Evolutionary conservation across 1,284 basidiomycete genomes (phyloP), one percentile per base, ranked within the genome.

Genomic region (Xanthoconium separans): DNA sequence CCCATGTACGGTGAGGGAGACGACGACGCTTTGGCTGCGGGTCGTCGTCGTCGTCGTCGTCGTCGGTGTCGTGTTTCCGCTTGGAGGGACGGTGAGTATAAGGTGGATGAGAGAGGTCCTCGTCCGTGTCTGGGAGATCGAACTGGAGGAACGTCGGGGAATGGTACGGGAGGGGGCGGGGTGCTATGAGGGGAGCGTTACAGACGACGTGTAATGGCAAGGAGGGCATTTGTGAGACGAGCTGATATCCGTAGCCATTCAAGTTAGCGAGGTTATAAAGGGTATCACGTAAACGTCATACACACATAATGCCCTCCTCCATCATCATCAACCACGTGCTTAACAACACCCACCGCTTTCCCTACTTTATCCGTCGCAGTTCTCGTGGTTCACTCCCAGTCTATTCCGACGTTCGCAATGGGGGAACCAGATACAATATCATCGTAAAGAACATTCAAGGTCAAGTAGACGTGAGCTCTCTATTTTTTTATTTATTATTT

Each of bases 331-430:
- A 4, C 45, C 65, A 58, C 56, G 49, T 65, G 52, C 54, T 60
- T 24, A 12, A 8, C 29, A 12, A 8, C 37, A 41, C 22, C 51
- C 48, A 50, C 54, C 69, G 52, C 42, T 34, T 71, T 47, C 70
- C 79, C 39, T 90, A 88, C 70, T 80, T 78, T 55, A 74, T 90
- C 49, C 77, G 78, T 30, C 80, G 87, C 58, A 90, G 86, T 69
- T 68, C 79, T 40, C 75, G 75, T 50, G 85, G 85, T 36, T 79
- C 79, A 47, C 76, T 90, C 29, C 87, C 87, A 47, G 84, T 90
- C 22, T 89, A 88, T 68, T 81, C 84, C 39, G 85, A 89, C 68
- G 69, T 87, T 50, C 82, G 84, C 60, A 87, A 85, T 66, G 80
- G 71, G 31, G 78, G 83, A 55, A 79, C 82, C 7, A 78, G 80